Base-by-base conservation (phyloP, 23 red algal species). In the Gracilaria domingensis region DNA sequence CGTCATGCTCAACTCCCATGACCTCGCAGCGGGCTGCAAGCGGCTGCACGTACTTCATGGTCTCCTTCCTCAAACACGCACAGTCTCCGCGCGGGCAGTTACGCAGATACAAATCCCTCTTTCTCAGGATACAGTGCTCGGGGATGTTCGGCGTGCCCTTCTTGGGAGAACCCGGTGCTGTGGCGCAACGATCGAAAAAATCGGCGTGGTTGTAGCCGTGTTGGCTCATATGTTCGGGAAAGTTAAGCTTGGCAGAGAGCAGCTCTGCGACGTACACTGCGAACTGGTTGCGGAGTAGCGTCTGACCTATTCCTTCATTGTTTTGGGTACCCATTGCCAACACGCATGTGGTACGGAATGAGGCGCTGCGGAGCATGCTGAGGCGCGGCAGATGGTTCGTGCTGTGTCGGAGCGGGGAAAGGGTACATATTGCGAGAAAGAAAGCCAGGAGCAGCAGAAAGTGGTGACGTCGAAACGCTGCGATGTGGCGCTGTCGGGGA, bases 241-340 rank as follows among this genome's bases (percentile, higher is more conserved):
- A 37, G 24, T 25, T n/a, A 14, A 82, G 50, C n/a, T 13, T 62
- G 79, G 58, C 40, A 2, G 39, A 53, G 53, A 62, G 58, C 32
- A 62, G 21, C 36, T 65, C 36, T 20, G 79, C 79, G 17, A 82
- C 26, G 58, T 32, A 82, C 1, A 65, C 29, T 4, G 79, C 40
- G 33, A 82, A 82, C 17, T 82, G 79, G 18, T 82, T 82, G 24
- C 53, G 79, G 13, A 40, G 47, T 2, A 82, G 58, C 34, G 58
- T 33, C 26, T 59, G 54, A 60, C 79, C 79, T 9, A 82, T 6
- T 2, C 79, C 79, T 82, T 82, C 79, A 16, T 82, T 82, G 17
- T 59, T 62, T 17, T 82, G 79, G 34, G 4, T 0, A 21, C 79
- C 79, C 45, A 49, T 32, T n/a, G 39, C 40, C 4, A 39, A 49